Percentiles rank a stretch among this genome's conserved stretches.
Conservation (phyloP, 495 filamentous ascomycete species). For the Bacidia gigantensis region DNA sequence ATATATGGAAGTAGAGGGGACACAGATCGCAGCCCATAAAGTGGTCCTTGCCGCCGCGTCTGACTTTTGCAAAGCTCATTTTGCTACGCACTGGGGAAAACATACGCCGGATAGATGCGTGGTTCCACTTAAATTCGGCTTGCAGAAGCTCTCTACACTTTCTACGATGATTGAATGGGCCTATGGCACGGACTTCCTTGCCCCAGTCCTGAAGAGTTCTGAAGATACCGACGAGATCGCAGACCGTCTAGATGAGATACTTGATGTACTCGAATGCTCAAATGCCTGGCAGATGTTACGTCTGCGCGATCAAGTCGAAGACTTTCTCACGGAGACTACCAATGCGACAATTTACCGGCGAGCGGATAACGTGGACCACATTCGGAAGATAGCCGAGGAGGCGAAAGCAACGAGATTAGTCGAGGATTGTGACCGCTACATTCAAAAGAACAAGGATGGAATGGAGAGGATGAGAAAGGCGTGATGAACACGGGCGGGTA, state of each 20-base stretch:
- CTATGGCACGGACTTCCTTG: conserved; percentile 14
- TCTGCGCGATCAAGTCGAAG: conserved; percentile 3
- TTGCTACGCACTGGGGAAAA: conserved; percentile 12
- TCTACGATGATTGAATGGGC: conserved; percentile 20
- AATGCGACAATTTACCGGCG: conserved; percentile 5
- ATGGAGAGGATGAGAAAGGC: conserved; percentile 1
- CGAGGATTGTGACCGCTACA: conserved; percentile 10
- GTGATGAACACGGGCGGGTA: too few relatives aligned
- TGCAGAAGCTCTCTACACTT: conserved; percentile 15
- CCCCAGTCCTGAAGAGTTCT: conserved; percentile 7
- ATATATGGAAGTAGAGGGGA: conserved; percentile 15
- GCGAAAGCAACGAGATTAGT: conserved; percentile 4
- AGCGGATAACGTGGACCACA: conserved; percentile 10
- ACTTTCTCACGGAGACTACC: conserved; percentile 3
- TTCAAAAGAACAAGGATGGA: conserved; percentile 1
- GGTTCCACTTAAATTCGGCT: conserved; percentile 8
- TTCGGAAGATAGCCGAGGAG: conserved; percentile 6
- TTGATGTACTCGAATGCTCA: conserved; percentile 17
- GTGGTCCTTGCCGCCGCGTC: conserved; percentile 18
- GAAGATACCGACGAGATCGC: conserved; percentile 13
- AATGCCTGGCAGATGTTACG: conserved; percentile 8
- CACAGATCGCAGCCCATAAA: conserved; percentile 15
- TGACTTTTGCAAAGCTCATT: conserved; percentile 17
- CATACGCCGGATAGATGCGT: conserved; percentile 1
- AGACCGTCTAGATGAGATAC: conserved; percentile 13